Evolutionary conservation across 495 filamentous ascomycete genomes (phyloP).

Genomic region (Sporormia fimetaria): DNA sequence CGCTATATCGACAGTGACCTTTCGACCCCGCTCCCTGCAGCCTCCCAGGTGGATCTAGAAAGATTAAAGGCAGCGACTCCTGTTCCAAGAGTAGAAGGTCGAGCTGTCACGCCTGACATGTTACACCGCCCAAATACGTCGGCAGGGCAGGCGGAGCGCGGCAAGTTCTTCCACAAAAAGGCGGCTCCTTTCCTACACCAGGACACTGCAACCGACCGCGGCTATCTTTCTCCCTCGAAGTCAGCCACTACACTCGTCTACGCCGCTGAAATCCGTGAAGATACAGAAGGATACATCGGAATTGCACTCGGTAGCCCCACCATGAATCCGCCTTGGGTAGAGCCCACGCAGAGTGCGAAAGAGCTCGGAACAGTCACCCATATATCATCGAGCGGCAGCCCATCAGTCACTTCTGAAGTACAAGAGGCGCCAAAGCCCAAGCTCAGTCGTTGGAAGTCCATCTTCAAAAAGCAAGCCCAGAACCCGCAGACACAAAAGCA

Average conservation of each 20-base stretch:
- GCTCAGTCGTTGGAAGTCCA: slow-evolving; percentile 45
- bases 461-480: slow-evolving; percentile 40
- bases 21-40: slow-evolving; percentile 11
- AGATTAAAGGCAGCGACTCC: slow-evolving; percentile 23
- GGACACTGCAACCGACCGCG: slow-evolving; percentile 7
- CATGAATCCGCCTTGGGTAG: slow-evolving; percentile 25
- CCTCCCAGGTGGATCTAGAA: slow-evolving; percentile 9
- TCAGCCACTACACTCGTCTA: slow-evolving; percentile 24
- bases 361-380: slow-evolving; percentile 20
- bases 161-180: slow-evolving; percentile 25
- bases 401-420: slow-evolving; percentile 6
- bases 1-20: slow-evolving; percentile 16
- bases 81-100: slow-evolving; percentile 10
- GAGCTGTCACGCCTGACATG: slow-evolving; percentile 18
- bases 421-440: slow-evolving; percentile 33
- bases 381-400: slow-evolving; percentile 17
- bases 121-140: slow-evolving; percentile 23
- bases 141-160: slow-evolving; percentile 16
- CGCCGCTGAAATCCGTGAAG: slow-evolving; percentile 22
- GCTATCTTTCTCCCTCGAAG: slow-evolving; percentile 10
- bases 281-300: slow-evolving; percentile 37
- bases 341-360: slow-evolving; percentile 18
- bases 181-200: slow-evolving; percentile 13
- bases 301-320: slow-evolving; percentile 45
- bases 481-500: slow-evolving; percentile 24